Percentiles rank a stretch among this genome's conserved stretches.
These are phyloP conservation scores for Rhododendron ovatum DNA, from an alignment of 148 eudicot genomes.

Conservation along the genomic window DNA sequence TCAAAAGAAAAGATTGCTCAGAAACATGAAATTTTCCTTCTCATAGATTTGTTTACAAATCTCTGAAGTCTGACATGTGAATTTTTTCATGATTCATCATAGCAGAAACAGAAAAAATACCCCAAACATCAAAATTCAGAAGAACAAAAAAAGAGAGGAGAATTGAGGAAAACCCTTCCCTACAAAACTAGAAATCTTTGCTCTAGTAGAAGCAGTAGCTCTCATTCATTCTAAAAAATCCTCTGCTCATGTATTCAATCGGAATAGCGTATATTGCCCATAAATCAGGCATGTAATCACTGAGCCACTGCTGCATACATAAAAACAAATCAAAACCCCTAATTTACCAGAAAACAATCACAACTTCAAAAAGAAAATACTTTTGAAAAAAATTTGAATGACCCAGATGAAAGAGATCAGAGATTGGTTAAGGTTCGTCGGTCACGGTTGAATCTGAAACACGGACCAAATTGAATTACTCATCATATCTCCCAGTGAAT, in stretches of 20 bases:
- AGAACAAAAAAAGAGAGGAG: background rate
- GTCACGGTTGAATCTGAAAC: constrained; percentile 29
- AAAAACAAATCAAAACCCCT: background rate
- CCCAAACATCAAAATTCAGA: background rate
- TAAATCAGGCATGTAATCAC: constrained; percentile 16
- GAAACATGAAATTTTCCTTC: constrained; percentile 14
- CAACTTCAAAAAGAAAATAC: background rate
- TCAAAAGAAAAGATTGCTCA: constrained; percentile 9
- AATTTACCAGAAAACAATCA: background rate
- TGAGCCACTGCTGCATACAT: background rate
- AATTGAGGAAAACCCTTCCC: background rate
- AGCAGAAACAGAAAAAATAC: background rate
- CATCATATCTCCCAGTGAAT: constrained; percentile 9
- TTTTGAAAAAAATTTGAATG: no score
- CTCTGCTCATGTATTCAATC: constrained; percentile 12
- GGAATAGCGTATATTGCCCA: constrained; percentile 24
- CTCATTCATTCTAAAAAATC: constrained; percentile 4
- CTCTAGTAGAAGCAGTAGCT: background rate
- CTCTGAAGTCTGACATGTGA: constrained; percentile 29
- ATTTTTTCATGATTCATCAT: constrained; percentile 20
- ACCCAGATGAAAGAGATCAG: constrained; percentile 9
- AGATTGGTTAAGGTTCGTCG: constrained; percentile 23
- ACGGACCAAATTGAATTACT: constrained; percentile 20
- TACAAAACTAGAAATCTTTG: background rate
- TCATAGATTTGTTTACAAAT: constrained; percentile 12